Evolutionary conservation across 2,329 filamentous ascomycete species (phyloP).

Genomic region (Fusarium humuli): DNA sequence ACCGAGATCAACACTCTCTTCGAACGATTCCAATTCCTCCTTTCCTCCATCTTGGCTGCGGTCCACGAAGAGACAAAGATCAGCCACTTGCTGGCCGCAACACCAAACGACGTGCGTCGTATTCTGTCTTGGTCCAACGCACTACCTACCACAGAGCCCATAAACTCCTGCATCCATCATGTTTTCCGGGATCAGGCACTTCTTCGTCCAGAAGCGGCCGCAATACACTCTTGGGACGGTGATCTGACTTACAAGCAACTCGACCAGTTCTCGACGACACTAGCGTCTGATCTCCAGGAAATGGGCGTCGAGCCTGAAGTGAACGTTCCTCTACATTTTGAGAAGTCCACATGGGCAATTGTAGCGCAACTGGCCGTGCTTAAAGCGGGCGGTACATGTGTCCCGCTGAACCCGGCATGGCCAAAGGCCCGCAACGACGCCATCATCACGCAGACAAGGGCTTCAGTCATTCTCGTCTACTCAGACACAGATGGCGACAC

Average conservation of each 20-base stretch:
- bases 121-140: slow-evolving; percentile 8
- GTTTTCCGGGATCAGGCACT: slow-evolving; percentile 1
- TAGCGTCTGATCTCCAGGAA: slow-evolving; percentile 1
- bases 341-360: slow-evolving; percentile 5
- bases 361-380: slow-evolving; percentile 6
- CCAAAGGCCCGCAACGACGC: slow-evolving; percentile 6
- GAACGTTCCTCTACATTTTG: slow-evolving; percentile 5
- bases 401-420: slow-evolving; percentile 6
- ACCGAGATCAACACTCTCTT: slow-evolving; percentile 8
- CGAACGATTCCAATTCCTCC: slow-evolving; percentile 9
- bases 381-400: slow-evolving; percentile 7
- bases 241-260: slow-evolving; percentile 7
- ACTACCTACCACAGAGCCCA: slow-evolving; percentile 8
- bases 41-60: slow-evolving; percentile 5
- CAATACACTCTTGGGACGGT: slow-evolving; percentile 3
- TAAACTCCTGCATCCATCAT: slow-evolving; percentile 9
- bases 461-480: slow-evolving; percentile 9
- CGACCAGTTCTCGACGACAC: slow-evolving; percentile 2
- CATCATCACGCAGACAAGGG: slow-evolving; percentile 1
- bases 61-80: slow-evolving; percentile 8
- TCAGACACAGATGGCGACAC: slow-evolving; percentile 2
- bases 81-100: slow-evolving; percentile 7
- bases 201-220: slow-evolving; percentile 1
- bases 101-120: slow-evolving; percentile 2
- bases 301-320: slow-evolving; percentile 5